Conservation (phyloP, 164 flowering plant genomes). For the Saururus chinensis region DNA sequence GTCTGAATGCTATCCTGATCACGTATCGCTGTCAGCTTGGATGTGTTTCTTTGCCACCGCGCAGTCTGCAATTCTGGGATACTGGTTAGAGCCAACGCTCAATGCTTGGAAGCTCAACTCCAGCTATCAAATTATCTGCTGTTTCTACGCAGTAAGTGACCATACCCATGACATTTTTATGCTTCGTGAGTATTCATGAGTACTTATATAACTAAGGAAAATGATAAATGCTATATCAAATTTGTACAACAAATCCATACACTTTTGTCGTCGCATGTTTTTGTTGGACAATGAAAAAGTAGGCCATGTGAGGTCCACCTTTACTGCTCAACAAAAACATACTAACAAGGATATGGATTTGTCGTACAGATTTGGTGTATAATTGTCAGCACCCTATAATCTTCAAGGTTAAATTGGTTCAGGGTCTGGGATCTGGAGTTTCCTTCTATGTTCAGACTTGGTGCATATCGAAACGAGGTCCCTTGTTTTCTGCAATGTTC, state of each 20-base stretch:
- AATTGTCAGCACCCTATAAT: background rate
- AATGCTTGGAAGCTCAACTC: background rate
- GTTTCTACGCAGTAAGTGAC: background rate
- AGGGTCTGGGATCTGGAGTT: constrained; percentile 3
- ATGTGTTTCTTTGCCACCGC: constrained; percentile 56
- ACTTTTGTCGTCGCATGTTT: too few relatives aligned
- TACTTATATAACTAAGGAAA: too few relatives aligned
- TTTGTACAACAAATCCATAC: too few relatives aligned
- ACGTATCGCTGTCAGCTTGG: constrained; percentile 53
- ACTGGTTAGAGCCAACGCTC: constrained; percentile 11
- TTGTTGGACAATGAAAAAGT: too few relatives aligned
- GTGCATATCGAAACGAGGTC: constrained; percentile 26
- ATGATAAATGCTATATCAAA: too few relatives aligned
- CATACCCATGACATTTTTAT: background rate
- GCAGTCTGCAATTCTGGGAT: constrained; percentile 31
- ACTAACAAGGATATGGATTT: too few relatives aligned
- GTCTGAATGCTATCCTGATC: constrained; percentile 41
- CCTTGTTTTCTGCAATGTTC: constrained; percentile 56
- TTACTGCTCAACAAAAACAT: too few relatives aligned
- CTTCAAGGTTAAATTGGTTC: background rate
- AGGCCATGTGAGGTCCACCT: too few relatives aligned
- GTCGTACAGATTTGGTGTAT: too few relatives aligned
- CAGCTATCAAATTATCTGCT: background rate
- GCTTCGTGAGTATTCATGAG: background rate
- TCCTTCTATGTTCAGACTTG: constrained; percentile 3